Conservation (phyloP, 306 rosid genomes). For the Lablab purpureus region DNA sequence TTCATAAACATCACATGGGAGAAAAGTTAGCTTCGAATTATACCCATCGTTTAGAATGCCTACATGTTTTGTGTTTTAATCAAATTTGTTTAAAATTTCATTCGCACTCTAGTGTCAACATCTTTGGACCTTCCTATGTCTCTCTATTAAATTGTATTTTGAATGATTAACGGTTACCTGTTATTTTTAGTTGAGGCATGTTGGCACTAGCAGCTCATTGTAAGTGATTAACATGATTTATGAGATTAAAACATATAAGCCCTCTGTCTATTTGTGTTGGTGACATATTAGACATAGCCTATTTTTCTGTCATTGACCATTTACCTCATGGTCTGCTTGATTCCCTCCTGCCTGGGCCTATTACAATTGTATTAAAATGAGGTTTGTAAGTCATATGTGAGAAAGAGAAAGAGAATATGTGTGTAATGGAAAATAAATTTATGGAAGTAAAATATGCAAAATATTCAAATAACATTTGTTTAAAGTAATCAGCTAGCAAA, state of each 20-base stretch:
- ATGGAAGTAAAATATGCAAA: not conserved
- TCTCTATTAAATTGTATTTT: not conserved
- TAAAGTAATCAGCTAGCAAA: not conserved
- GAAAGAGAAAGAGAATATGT: not conserved
- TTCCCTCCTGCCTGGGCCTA: conserved; percentile 92
- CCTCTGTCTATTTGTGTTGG: conserved; percentile 87
- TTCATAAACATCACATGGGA: not conserved
- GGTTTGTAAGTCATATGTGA: conserved; percentile 56
- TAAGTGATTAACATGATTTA: conserved; percentile 81
- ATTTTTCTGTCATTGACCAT: conserved; percentile 73
- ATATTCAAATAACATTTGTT: conserved; percentile 3
- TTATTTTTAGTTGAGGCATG: conserved; percentile 35
- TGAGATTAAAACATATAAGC: conserved; percentile 79
- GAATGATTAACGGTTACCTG: not conserved
- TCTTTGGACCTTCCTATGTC: not conserved
- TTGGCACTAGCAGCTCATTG: conserved; percentile 67
- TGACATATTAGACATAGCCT: conserved; percentile 67
- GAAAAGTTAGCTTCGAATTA: conserved; percentile 2
- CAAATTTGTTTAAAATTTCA: conserved; percentile 11
- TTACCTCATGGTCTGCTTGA: conserved; percentile 82
- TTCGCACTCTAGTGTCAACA: conserved; percentile 5
- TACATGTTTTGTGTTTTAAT: conserved; percentile 2
- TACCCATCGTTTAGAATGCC: conserved; percentile 15
- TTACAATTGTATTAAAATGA: conserved; percentile 79
- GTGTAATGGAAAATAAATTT: not conserved